Conservation (phyloP, 1,284 basidiomycete genomes). For the Puccinia hordei region DNA sequence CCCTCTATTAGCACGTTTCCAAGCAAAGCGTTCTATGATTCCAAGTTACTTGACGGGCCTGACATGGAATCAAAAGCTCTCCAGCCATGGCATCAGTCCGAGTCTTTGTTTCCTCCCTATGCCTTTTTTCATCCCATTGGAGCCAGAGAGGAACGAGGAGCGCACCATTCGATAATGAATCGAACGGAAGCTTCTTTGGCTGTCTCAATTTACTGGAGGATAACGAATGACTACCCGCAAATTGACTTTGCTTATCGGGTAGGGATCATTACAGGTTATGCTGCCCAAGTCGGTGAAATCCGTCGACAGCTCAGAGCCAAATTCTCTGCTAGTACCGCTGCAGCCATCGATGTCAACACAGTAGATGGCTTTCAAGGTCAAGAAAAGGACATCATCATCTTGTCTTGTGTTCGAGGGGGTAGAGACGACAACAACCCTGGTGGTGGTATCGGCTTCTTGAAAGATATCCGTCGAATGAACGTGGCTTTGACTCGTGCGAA, state of each 20-base stretch:
- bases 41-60: slow-evolving; percentile 80
- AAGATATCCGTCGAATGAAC: slow-evolving; percentile 88
- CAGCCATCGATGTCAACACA: slow-evolving; percentile 88
- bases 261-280: slow-evolving; percentile 91
- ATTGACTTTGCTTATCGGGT: slow-evolving; percentile 71
- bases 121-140: slow-evolving; percentile 77
- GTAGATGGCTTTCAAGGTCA: slow-evolving; percentile 98
- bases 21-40: slow-evolving; percentile 84
- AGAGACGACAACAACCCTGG: slow-evolving; percentile 63
- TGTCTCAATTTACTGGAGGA: slow-evolving; percentile 74
- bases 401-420: slow-evolving; percentile 79
- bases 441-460: slow-evolving; percentile 57
- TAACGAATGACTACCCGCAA: slow-evolving; percentile 68
- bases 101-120: slow-evolving; percentile 80
- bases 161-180: slow-evolving; percentile 76
- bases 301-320: slow-evolving; percentile 70
- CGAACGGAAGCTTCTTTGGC: slow-evolving; percentile 74
- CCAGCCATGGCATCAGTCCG: slow-evolving; percentile 77
- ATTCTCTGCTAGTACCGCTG: slow-evolving; percentile 74
- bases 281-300: slow-evolving; percentile 75
- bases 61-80: slow-evolving; percentile 80
- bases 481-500: slow-evolving; percentile 94
- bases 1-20: slow-evolving; percentile 90
- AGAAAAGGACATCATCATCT: slow-evolving; percentile 93
- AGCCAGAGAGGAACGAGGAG: slow-evolving; percentile 60